Evolutionary conservation across 768 basidiomycete genomes (phyloP), one percentile per base, ranked within the genome.

Genomic region (Boletus insuetus): DNA sequence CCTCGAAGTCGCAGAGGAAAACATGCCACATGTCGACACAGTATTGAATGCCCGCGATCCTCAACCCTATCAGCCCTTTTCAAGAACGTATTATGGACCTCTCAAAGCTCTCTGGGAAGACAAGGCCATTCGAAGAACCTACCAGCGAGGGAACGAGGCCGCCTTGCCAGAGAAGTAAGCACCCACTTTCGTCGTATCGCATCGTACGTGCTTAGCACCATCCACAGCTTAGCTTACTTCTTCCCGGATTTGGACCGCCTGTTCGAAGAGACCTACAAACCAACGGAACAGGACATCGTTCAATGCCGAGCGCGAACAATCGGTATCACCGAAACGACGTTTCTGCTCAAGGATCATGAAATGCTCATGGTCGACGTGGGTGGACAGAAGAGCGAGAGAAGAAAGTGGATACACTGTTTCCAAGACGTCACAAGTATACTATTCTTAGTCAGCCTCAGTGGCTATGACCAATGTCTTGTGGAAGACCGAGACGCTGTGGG

Each of bases 401-500:
- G 91, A 71, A 95, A 94, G 70, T 94, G 92, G 92, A 94, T 94
- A 63, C 92, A 94, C 65, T 93, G 90, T 68, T 95, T 94, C 76
- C 91, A 94, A 74, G 91, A 95, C 65, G 94, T 96, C 49, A 95
- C 93, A 4, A 89, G 89, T 58, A 95, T 98, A 50, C 73, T 97
- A 48, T 98, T 98, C 74, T 69, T 96, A 61, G 92, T 94, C 62
- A 91, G 90, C 64, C 73, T 97, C 64, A 92, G 89, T 63, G 94
- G 94, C 52, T 98, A 94, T 69, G 94, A 97, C 69, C 91, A 95
- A 66, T 94, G 93, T 74, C 75, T 97, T 40, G 89, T 95, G 35
- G 94, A 96, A 69, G 94, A 97, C 65, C 85, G 84, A 73, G 90
- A 94, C 69, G 89, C 91, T 60, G 91, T 93, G 64, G 54, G 90